Percentiles rank a stretch among this genome's conserved stretches.
Evolutionary conservation across 2,329 filamentous ascomycete species (phyloP).

Genomic region (Verticillium albo-atrum): DNA sequence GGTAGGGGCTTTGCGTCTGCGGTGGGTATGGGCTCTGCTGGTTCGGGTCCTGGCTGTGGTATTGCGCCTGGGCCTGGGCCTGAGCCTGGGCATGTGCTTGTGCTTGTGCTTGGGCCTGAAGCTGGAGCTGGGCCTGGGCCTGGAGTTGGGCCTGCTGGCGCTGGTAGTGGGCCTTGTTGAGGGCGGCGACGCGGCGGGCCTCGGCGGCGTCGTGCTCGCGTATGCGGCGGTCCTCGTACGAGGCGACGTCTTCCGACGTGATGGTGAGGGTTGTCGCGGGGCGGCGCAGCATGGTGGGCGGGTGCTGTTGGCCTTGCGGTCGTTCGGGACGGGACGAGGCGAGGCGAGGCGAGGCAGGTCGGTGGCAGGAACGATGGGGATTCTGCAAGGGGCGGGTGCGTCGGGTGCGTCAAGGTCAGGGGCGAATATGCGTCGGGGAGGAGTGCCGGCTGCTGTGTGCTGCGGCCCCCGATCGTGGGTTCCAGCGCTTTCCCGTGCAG

Average conservation of each 20-base stretch:
- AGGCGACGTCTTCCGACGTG: constrained; percentile 65
- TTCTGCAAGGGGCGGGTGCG: not conserved
- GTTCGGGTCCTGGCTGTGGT: constrained; percentile 5
- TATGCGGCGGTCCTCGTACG: constrained; percentile 61
- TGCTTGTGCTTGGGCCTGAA: not conserved
- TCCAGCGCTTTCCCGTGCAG: not conserved
- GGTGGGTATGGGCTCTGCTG: constrained; percentile 7
- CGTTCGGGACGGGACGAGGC: not conserved
- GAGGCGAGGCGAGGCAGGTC: not conserved
- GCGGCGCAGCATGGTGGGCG: constrained; percentile 57
- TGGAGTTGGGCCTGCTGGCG: constrained; percentile 2
- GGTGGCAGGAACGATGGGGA: not conserved
- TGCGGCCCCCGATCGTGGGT: not conserved
- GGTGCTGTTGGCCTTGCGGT: not conserved
- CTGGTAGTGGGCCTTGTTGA: constrained; percentile 39
- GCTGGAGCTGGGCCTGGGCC: not conserved
- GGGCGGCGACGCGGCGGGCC: constrained; percentile 64
- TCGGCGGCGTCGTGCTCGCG: constrained; percentile 47
- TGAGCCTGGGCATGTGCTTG: constrained; percentile 6
- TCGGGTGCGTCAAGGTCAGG: too few species aligned
- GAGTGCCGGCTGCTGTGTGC: not conserved
- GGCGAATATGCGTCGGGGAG: too few species aligned
- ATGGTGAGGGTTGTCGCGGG: constrained; percentile 64
- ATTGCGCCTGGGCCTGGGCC: constrained; percentile 9
- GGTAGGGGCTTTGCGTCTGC: not conserved